A percentile compares a stretch with the other conserved stretches of the same genome.
Conservation (phyloP, 2,329 filamentous ascomycete species). For the Trichoderma sp. region DNA sequence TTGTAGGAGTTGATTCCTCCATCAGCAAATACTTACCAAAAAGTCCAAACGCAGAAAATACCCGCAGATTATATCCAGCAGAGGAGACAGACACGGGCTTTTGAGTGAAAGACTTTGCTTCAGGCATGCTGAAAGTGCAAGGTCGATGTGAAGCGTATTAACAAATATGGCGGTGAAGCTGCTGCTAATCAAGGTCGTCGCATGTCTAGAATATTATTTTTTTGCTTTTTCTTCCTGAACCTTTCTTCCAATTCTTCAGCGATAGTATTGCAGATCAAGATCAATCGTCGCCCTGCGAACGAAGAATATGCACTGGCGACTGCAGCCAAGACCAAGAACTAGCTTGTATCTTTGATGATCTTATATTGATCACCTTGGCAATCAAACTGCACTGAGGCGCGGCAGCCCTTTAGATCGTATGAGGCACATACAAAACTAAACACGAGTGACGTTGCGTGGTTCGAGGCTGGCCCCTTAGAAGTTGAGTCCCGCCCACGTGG, state of each 20-base stretch:
- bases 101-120: neutral
- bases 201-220: neutral
- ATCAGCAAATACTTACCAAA: neutral
- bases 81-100: neutral
- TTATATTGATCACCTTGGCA: neutral
- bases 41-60: conserved; percentile 13
- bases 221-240: neutral
- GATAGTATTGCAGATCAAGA: neutral
- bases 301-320: neutral
- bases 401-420: neutral
- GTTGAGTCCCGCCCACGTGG: conserved; percentile 19
- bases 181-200: neutral
- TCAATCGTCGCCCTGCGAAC: neutral
- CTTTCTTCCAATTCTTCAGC: neutral
- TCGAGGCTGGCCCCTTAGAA: neutral
- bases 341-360: neutral
- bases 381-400: neutral
- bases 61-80: neutral
- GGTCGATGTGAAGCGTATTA: neutral
- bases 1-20: neutral
- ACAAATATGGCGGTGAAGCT: neutral
- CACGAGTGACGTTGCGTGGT: conserved; percentile 4
- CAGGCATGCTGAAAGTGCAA: neutral
- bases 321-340: neutral
- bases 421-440: neutral